Evolutionary conservation across 345 rosid genomes (phyloP), one percentile per base, ranked within the genome.

Genomic region (Reutealis trisperma): DNA sequence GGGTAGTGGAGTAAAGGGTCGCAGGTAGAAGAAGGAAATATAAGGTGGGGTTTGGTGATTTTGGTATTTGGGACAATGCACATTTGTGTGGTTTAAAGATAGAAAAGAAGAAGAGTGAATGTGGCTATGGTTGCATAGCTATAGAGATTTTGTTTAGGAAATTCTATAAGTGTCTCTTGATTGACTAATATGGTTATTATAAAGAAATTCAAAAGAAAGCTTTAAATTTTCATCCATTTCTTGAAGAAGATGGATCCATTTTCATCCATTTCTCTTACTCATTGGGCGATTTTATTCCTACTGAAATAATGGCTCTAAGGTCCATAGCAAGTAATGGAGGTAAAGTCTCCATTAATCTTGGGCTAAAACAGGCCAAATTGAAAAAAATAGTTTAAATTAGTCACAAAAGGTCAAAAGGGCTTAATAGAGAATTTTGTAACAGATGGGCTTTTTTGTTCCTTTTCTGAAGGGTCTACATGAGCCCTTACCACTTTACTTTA

Each of bases 21-120:
- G 80, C 99, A 93, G 78, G 97, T 87, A 77, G 97, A 90, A 68
- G 85, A 85, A 24, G 97, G 99, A 84, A 96, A 93, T 86, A 85
- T 86, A 71, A 84, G 86, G 74, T 87, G 86, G 69, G 89, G 81
- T 67, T 87, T 84, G 30, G 86, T 74, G 78, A 83, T 19, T 52
- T 86, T 85, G 22, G 86, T 75, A 70, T 76, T 75, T 6, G 83
- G 85, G 0, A 91, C 79, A 47, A 88, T 79, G 72, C 97, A 92
- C n/a, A 93, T 91, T 62, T 81, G 55, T 14, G 97, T 95, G 64
- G 89, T 87, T 66, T 88, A 92, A n/a, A 90, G 82, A 77, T 84
- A 78, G 78, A 94, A 81, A 25, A 79, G 45, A 34, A 89, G 60
- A 74, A 89, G 85, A 7, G 77, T 71, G 71, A 83, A 60, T 11